These are phyloP conservation scores for Xylaria nigripes DNA, from an alignment of 495 filamentous ascomycete species.

Conservation along the genomic window DNA sequence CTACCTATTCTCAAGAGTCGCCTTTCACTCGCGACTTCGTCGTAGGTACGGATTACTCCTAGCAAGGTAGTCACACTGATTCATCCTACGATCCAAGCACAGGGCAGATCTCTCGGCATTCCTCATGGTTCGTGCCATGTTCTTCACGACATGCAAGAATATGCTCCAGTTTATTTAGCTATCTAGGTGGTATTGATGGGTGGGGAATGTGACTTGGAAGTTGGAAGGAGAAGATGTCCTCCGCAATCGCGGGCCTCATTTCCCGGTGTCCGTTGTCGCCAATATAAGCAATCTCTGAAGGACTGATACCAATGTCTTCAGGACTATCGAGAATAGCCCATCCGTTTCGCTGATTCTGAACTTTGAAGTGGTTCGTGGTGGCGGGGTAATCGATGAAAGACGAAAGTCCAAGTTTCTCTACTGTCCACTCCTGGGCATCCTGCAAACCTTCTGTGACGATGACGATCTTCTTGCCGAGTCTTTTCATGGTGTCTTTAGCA, in stretches of 20 bases:
- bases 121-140: too few relatives aligned
- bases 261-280: constrained; percentile 30
- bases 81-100: too few relatives aligned
- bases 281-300: constrained; percentile 26
- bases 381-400: constrained; percentile 28
- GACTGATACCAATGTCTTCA: constrained; percentile 21
- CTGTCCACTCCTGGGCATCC: constrained; percentile 36
- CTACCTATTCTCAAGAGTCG: too few relatives aligned
- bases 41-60: too few relatives aligned
- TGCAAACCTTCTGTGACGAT: constrained; percentile 33
- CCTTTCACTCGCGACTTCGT: too few relatives aligned
- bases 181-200: constrained; percentile 8
- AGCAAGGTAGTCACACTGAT: too few relatives aligned
- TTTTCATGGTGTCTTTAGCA: constrained; percentile 21
- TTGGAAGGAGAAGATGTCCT: constrained; percentile 9
- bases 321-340: constrained; percentile 27
- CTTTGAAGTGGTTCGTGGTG: constrained; percentile 24
- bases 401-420: constrained; percentile 21
- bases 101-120: too few relatives aligned
- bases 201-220: constrained; percentile 1
- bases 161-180: constrained; percentile 1
- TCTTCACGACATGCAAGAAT: too few relatives aligned
- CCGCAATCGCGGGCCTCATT: constrained; percentile 20
- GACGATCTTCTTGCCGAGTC: constrained; percentile 26
- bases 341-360: constrained; percentile 28